Evolutionary conservation across 495 filamentous ascomycete genomes (phyloP), one percentile per base, ranked within the genome.

Genomic region (Penicillium psychrofluorescens): DNA sequence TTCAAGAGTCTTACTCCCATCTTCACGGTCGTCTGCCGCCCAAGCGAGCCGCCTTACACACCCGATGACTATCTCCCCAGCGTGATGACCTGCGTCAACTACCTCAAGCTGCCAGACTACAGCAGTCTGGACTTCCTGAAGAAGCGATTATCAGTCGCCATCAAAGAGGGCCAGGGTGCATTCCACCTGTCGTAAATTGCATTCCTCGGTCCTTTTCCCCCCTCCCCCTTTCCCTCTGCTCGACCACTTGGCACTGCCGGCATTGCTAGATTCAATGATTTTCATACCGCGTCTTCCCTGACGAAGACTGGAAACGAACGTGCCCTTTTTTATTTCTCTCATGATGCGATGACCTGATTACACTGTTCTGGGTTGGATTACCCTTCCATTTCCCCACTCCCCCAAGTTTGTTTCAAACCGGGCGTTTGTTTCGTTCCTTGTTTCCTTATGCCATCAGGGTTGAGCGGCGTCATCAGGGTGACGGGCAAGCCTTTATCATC

Each of bases 81-180:
- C 56, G 94, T 97, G 58, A 99, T 99, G 94, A 99, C 94, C 36
- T 97, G 94, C 63, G 92, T 95, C 61, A 99, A 99, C 61, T 99
- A 99, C 61, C 84, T 99, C 51, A 99, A 99, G 64, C 74, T 99
- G 55, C 94, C 94, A 14, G 90, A 99, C 66, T 99, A 99, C 67
- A 91, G 83, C 53, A 78, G 68, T 55, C 66, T 95, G 47, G 77
- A 88, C 11, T 75, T 86, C 32, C 77, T 99, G 58, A 79, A 74
- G 43, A 73, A 81, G 53, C 83, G 84, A 59, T 68, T 99, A 29
- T 80, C 80, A 35, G 81, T 86, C 40, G 94, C 94, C 34, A 95
- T 95, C 54, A 85, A 81, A 62, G 94, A 99, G 70, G 94, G 94
- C n/a, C 94, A 97, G 61, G 94, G 94, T 12, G 94, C 94, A 41